Base-by-base conservation (phyloP, 352 stramenopile genomes). In the Thalassiosira hispida region DNA sequence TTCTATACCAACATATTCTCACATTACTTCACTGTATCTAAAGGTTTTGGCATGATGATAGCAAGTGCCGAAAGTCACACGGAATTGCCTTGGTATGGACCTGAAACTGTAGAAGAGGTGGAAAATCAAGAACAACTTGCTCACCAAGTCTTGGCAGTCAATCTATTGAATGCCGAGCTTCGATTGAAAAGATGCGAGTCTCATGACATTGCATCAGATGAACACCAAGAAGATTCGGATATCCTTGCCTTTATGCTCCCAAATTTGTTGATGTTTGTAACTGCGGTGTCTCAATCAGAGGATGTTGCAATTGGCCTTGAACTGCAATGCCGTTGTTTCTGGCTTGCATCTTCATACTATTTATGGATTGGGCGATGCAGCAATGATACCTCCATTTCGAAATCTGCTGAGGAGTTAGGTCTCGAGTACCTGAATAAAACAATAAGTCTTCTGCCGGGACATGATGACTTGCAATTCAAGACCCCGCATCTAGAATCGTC, bases 131-230 rank as follows among this genome's bases (percentile, higher is more conserved):
- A 73, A n/a, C n/a, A n/a, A 4, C 35, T 33, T 71, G 51, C 29
- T 44, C 14, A 84, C 23, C 65, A 88, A 77, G 62, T 77, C 6
- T 83, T 92, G 69, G 73, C 87, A 14, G 66, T 93, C 38, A 91
- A 94, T 73, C 52, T 94, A 8, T 59, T 93, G 25, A 40, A 85
- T 74, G 75, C 79, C 12, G 90, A 94, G 59, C 72, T 94, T 27
- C 68, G 79, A 29, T 73, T 94, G 6, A 89, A 85, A 63, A 68
- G 77, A 72, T 91, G 72, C 47, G 87, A 94, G 47, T 59, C 66
- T 52, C 62, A 91, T 72, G 66, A 65, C 23, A 67, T 77, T 56
- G 57, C 22, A 25, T 76, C 77, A 35, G 42, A 79, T 8, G 67
- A 81, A 31, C 75, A 84, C 51, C 76, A 85, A 47, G 82, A 88